Evolutionary conservation across 148 eudicot genomes (phyloP), one percentile per base, ranked within the genome.

Genomic region (Amaranthus hypochondriacus): DNA sequence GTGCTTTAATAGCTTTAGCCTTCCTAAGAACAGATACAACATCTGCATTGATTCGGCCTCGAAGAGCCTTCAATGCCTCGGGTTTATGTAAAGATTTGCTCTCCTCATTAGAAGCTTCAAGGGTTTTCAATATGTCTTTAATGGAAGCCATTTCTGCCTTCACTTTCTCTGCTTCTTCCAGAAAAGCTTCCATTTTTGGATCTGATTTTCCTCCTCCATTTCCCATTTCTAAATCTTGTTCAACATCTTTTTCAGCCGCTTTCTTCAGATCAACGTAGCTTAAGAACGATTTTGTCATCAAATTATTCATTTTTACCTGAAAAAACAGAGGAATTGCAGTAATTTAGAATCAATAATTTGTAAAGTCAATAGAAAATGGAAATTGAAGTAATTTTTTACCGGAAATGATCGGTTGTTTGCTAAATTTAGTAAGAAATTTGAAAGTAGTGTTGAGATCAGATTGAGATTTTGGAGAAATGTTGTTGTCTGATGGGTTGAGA

Each of bases 281-380:
- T 48, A 84, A 53, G 78, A 89, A 94, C 5, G 98, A 94, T 66
- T 94, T 91, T 65, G 98, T 94, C 98, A 94, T 91, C 48, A 94
- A 75, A 53, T 94, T 89, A 71, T 94, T 94, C 98, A 94, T 94
- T 64, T 80, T 79, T 44, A 2, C 4, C 58, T 60, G 12, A 60
- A 11, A 18, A 56, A 28, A 21, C 13, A 12, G 2, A 13, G 60
- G n/a, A 51, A n/a, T 6, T 18, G 4, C 13, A 11, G 44, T 6
- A 28, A 21, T 70, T 69, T 6, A 12, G 71, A 12, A 12, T 65
- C 42, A 13, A 21, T 54, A 62, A 74, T 68, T 49, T 28, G n/a
- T 12, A 21, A 42, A 70, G 42, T 44, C 71, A 1, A 28, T 28
- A 28, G 62, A n/a, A 39, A 3, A 12, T 9, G 13, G 12, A 4